A percentile compares a stretch with the other conserved stretches of the same genome.
These are phyloP conservation scores for Sherardia arvensis DNA, from an alignment of 257 asterid genomes.

Conservation along the genomic window DNA sequence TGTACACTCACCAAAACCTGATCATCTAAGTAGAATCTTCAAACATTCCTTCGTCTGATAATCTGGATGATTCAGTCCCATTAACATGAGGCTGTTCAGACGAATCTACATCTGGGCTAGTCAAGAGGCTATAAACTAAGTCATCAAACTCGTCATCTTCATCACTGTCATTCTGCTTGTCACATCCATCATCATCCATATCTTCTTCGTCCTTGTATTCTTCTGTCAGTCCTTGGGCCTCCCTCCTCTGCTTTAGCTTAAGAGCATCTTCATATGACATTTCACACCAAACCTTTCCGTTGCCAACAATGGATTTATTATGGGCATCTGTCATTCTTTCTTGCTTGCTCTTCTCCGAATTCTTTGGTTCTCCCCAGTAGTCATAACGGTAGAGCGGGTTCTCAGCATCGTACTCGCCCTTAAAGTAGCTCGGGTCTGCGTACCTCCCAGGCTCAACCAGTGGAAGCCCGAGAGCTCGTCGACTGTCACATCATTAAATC, in stretches of 20 bases:
- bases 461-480: constrained; percentile 86
- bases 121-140: constrained; percentile 68
- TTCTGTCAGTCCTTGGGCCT: constrained; percentile 51
- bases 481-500: constrained; percentile 39
- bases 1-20: constrained; percentile 11
- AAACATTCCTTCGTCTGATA: constrained; percentile 79
- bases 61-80: constrained; percentile 73
- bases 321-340: constrained; percentile 74
- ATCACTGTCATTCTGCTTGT: constrained; percentile 16
- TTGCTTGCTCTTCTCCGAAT: constrained; percentile 90
- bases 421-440: constrained; percentile 58
- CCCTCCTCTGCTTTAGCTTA: constrained; percentile 53
- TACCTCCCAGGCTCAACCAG: constrained; percentile 84
- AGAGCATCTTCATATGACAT: constrained; percentile 90
- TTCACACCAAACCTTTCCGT: constrained; percentile 84
- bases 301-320: constrained; percentile 86
- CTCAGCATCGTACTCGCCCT: constrained; percentile 78
- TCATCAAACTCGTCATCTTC: constrained; percentile 39
- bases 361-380: constrained; percentile 99
- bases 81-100: constrained; percentile 72
- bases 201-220: constrained; percentile 36
- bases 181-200: constrained; percentile 11
- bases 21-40: constrained; percentile 27
- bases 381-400: constrained; percentile 75
- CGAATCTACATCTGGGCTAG: constrained; percentile 32